Base-by-base conservation (phyloP, 108 stramenopile species). In the Ochromonas danica region DNA sequence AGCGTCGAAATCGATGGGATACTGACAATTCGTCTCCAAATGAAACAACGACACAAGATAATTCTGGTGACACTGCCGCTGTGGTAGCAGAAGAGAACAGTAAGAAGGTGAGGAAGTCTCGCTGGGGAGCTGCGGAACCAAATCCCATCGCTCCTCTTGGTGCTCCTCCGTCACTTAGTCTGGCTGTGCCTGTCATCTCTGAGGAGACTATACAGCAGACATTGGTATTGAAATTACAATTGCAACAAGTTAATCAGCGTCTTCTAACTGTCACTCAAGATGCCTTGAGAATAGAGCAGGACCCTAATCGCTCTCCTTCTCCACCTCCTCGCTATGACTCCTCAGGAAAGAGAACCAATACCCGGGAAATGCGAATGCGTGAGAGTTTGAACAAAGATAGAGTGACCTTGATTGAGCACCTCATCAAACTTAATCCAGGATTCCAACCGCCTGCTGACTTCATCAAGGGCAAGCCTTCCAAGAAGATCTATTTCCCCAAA, bases 291-390 rank as follows among this genome's bases (percentile, higher is more conserved):
- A 62, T 80, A 28, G 85, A 82, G 70, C 2, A 62, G 35, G 85
- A 90, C 84, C 89, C 89, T 10, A 74, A 86, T 31, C 81, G 87
- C 28, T 81, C 83, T 1, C 89, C 88, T 43, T 89, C 88, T 3
- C 89, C 89, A 14, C 85, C 85, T 36, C 88, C 90, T 28, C 70
- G 93, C 10, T 98, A 99, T 82, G 96, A 95, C 30, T 78, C 91
- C 40, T 91, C 94, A 78, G 99, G 99, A 1, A 94, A 91, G 43
- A 87, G 97, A 0, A 93, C 90, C 40, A 99, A 99, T 81, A 97
- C 94, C 14, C 90, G 96, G 39, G 95, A 95, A 65, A 89, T 89
- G 28, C 90, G 97, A n/a, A 97, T 96, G 96, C 70, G 90, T 39
- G 93, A 94, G 65, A 80, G 85, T 25, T 94, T 94, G 71, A 89